A percentile compares a stretch with the other conserved stretches of the same genome.
phyloP scores from a whole-genome alignment of 1,139 yeast species.

The Zygoascus sp. region DNA sequence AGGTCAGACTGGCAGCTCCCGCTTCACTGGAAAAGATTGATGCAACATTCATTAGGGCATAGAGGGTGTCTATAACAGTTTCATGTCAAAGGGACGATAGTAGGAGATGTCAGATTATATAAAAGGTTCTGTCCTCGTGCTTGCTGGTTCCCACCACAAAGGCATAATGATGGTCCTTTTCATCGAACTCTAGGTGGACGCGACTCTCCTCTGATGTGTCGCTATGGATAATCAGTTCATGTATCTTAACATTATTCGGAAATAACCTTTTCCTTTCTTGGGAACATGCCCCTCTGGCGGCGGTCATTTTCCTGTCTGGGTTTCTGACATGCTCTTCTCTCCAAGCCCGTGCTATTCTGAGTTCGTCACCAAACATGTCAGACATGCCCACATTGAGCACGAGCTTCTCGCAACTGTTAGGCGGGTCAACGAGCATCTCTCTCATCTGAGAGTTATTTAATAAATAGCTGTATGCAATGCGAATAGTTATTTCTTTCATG shows the following conservation, averaged over 20 bases:
- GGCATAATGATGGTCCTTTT: background rate
- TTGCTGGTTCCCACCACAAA: slow-evolving; percentile 5
- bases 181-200: slow-evolving; percentile 4
- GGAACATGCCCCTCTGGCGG: background rate
- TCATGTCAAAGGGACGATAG: slow-evolving; percentile 96
- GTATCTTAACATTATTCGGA: slow-evolving; percentile 6
- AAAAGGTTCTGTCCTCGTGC: slow-evolving; percentile 5
- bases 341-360: background rate
- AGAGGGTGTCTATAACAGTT: no score
- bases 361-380: slow-evolving; percentile 7
- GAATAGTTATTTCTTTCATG: slow-evolving; percentile 7
- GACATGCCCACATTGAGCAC: slow-evolving; percentile 5
- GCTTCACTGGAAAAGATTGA: slow-evolving; percentile 81
- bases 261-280: background rate
- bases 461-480: slow-evolving; percentile 11
- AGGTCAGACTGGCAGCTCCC: slow-evolving; percentile 66
- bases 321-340: slow-evolving; percentile 2
- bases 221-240: slow-evolving; percentile 3
- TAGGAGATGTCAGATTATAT: slow-evolving; percentile 34
- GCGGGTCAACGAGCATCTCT: slow-evolving; percentile 8
- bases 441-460: slow-evolving; percentile 10
- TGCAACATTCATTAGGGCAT: slow-evolving; percentile 56
- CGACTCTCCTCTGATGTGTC: background rate
- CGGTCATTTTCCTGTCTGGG: background rate
- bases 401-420: slow-evolving; percentile 1